Evolutionary conservation across 2,329 filamentous ascomycete species (phyloP).

Genomic region (Dothidotthia symphoricarpi): DNA sequence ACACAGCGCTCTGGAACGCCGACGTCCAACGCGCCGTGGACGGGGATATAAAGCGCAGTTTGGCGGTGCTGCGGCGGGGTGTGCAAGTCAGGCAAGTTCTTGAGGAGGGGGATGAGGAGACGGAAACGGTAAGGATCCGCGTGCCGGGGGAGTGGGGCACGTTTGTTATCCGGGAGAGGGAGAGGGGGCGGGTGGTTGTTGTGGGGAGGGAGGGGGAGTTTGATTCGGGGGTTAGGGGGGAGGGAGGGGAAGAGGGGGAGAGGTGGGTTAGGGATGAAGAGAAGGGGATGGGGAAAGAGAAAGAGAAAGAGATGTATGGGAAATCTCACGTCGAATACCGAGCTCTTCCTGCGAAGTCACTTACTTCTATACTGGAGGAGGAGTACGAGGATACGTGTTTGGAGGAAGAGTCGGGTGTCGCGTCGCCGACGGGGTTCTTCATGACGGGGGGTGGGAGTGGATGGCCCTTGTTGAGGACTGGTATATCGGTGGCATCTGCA

Average conservation of each 20-base stretch:
- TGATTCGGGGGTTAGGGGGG: constrained; percentile 20
- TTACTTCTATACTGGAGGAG: constrained; percentile 13
- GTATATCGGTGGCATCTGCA: constrained; percentile 1
- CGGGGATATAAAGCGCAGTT: constrained; percentile 21
- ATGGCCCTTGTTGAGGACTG: constrained; percentile 11
- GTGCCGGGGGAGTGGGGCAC: constrained; percentile 20
- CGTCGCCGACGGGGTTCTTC: constrained; percentile 22
- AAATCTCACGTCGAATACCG: not conserved
- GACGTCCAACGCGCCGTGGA: constrained; percentile 21
- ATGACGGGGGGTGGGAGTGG: constrained; percentile 20
- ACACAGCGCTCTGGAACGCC: constrained; percentile 14
- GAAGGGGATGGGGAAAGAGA: not conserved
- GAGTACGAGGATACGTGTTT: constrained; percentile 8
- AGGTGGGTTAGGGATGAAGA: constrained; percentile 11
- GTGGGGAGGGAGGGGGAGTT: constrained; percentile 27
- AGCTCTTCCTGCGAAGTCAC: not conserved
- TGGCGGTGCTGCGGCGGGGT: constrained; percentile 12
- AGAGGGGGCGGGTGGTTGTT: constrained; percentile 26
- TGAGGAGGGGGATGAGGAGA: constrained; percentile 4
- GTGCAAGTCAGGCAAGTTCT: too few species aligned
- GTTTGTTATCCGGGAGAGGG: constrained; percentile 24
- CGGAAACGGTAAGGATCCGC: constrained; percentile 14
- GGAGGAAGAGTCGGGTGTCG: not conserved
- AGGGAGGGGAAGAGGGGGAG: constrained; percentile 1
- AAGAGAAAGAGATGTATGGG: constrained; percentile 1